Percentiles rank a stretch among this genome's conserved stretches.
Evolutionary conservation across 768 basidiomycete genomes (phyloP).

Genomic region (Naganishia randhawae): DNA sequence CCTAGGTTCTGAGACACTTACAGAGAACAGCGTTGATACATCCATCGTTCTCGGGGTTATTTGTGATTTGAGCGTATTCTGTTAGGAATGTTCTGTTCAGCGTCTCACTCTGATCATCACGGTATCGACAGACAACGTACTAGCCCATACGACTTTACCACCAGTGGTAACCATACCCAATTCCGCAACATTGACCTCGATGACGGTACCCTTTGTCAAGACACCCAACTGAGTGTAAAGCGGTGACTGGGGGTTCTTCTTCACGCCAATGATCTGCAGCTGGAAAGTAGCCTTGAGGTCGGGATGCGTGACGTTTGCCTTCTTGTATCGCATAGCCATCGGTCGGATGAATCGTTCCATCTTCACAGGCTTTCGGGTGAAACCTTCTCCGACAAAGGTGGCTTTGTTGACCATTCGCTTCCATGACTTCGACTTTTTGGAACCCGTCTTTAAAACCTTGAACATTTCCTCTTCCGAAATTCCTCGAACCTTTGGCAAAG

Average conservation of each 20-base stretch:
- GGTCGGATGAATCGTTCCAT: constrained; percentile 97
- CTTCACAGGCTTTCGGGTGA: constrained; percentile 97
- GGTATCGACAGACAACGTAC: constrained; percentile 32
- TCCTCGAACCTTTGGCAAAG: constrained; percentile 90
- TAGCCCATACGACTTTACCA: constrained; percentile 65
- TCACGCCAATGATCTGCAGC: constrained; percentile 92
- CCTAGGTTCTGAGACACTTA: constrained; percentile 1
- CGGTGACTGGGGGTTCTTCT: constrained; percentile 98
- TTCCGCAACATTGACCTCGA: constrained; percentile 99
- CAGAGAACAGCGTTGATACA: constrained; percentile 88
- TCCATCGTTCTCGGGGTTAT: constrained; percentile 93
- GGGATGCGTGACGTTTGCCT: constrained; percentile 98
- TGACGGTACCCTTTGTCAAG: constrained; percentile 94
- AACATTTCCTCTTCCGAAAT: constrained; percentile 99
- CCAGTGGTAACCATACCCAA: constrained; percentile 95
- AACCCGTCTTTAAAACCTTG: constrained; percentile 97
- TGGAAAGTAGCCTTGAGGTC: constrained; percentile 99
- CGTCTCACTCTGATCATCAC: neutral
- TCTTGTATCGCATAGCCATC: constrained; percentile 95
- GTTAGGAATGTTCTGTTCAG: constrained; percentile 5
- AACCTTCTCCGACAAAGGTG: constrained; percentile 96
- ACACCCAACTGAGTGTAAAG: constrained; percentile 56
- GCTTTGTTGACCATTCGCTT: constrained; percentile 99
- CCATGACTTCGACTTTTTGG: constrained; percentile 93
- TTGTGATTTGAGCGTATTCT: constrained; percentile 81